phyloP scores from a whole-genome alignment of 192 early-diverging fungal species.

The Borealophlyctis nickersoniae region DNA sequence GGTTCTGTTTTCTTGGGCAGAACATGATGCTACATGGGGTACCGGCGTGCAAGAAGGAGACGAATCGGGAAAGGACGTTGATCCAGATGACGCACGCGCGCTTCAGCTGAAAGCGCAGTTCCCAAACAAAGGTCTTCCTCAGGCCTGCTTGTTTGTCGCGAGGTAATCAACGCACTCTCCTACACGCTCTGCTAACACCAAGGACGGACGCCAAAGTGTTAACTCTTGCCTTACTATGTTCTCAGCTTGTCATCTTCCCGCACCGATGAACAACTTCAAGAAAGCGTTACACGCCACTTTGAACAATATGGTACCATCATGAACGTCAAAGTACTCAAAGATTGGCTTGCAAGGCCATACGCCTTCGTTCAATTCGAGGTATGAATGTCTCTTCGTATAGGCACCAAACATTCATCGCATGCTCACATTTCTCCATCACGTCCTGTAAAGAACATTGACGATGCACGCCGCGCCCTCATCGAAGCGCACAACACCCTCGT shows the following conservation, averaged over 20 bases:
- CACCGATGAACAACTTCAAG: constrained; percentile 50
- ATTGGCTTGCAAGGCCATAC: constrained; percentile 68
- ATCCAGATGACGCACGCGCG: background rate
- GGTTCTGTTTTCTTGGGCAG: too few species aligned
- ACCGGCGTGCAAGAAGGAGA: constrained; percentile 1
- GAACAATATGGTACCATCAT: constrained; percentile 59
- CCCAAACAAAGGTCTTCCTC: constrained; percentile 28
- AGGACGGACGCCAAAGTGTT: background rate
- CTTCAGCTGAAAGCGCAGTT: background rate
- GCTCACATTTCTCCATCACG: background rate
- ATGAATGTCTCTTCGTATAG: background rate
- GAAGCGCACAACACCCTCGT: constrained; percentile 68
- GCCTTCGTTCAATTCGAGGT: constrained; percentile 78
- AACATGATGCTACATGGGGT: too few species aligned
- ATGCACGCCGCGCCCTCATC: constrained; percentile 56
- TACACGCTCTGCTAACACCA: background rate
- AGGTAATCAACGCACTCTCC: constrained; percentile 45
- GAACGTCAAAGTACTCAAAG: constrained; percentile 73
- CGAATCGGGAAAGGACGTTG: background rate
- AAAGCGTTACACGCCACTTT: constrained; percentile 59
- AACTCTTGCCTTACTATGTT: background rate
- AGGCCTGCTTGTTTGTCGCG: constrained; percentile 72
- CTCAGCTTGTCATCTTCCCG: constrained; percentile 50
- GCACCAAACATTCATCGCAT: too few species aligned
- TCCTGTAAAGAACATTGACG: constrained; percentile 37